phyloP scores from a whole-genome alignment of 805 yeast species.

The Candida tibetensis region DNA sequence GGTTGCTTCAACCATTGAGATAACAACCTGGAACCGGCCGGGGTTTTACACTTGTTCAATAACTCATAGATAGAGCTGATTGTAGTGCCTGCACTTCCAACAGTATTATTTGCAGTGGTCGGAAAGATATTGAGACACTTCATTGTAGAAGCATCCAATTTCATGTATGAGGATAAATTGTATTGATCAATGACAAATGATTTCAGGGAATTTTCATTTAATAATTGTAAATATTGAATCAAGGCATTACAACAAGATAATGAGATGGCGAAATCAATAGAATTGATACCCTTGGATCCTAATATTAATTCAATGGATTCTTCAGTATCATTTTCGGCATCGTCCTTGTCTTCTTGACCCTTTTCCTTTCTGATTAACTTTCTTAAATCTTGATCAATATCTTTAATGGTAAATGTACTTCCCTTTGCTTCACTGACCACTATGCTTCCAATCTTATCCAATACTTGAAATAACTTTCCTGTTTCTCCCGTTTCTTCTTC shows the following conservation, averaged over 20 bases:
- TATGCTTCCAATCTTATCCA: conserved; percentile 72
- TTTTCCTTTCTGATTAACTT: conserved; percentile 51
- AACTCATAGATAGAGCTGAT: conserved; percentile 69
- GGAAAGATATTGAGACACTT: conserved; percentile 88
- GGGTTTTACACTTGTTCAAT: conserved; percentile 82
- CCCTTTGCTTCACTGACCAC: conserved; percentile 61
- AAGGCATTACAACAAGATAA: conserved; percentile 67
- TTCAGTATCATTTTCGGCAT: conserved; percentile 22
- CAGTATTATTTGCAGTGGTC: conserved; percentile 13
- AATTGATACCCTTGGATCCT: conserved; percentile 51
- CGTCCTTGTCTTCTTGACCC: not conserved
- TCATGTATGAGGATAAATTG: conserved; percentile 78
- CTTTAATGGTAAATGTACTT: conserved; percentile 58
- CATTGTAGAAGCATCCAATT: conserved; percentile 86
- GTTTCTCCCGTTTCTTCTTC: conserved; percentile 20
- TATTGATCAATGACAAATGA: conserved; percentile 64
- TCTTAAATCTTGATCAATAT: conserved; percentile 74
- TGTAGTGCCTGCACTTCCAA: conserved; percentile 9
- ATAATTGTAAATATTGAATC: conserved; percentile 61
- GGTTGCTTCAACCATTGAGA: conserved; percentile 98
- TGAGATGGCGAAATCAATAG: conserved; percentile 48
- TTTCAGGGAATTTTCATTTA: conserved; percentile 52
- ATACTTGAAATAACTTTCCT: conserved; percentile 66
- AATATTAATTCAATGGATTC: conserved; percentile 41
- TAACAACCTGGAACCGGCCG: conserved; percentile 83